phyloP scores from a whole-genome alignment of 805 yeast genomes.

The Kluyveromyces lactis region DNA sequence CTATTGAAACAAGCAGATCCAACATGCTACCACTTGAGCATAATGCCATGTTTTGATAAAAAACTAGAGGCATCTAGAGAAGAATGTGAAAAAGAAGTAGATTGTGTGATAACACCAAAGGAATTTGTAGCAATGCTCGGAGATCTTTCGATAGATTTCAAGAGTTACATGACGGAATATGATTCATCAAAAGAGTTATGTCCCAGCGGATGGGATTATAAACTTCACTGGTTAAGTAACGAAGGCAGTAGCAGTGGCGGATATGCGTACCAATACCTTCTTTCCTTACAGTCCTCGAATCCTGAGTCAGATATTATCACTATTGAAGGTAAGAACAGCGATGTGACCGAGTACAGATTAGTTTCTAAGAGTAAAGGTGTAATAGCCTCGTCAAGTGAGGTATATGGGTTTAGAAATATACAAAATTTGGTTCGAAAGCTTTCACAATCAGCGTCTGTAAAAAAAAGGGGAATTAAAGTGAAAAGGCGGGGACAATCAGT shows the following conservation, averaged over 20 bases:
- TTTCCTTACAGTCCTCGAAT: slow-evolving; percentile 28
- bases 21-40: slow-evolving; percentile 65
- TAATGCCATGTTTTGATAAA: slow-evolving; percentile 98
- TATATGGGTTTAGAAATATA: slow-evolving; percentile 90
- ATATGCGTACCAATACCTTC: slow-evolving; percentile 63
- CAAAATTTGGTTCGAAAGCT: slow-evolving; percentile 86
- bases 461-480: slow-evolving; percentile 20
- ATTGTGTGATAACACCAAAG: slow-evolving; percentile 88
- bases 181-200: slow-evolving; percentile 10
- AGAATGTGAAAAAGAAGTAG: slow-evolving; percentile 67
- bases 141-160: slow-evolving; percentile 36
- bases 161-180: slow-evolving; percentile 4
- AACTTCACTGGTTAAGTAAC: slow-evolving; percentile 63
- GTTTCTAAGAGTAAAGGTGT: slow-evolving; percentile 31
- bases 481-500: slow-evolving; percentile 18
- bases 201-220: slow-evolving; percentile 28
- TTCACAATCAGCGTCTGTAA: slow-evolving; percentile 33
- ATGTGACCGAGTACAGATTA: slow-evolving; percentile 62
- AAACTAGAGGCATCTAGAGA: slow-evolving; percentile 89
- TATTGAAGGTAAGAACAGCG: slow-evolving; percentile 65
- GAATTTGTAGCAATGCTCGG: slow-evolving; percentile 70
- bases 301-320: slow-evolving; percentile 25
- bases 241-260: slow-evolving; percentile 87
- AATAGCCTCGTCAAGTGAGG: slow-evolving; percentile 52
- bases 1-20: slow-evolving; percentile 46